Evolutionary conservation across 2,329 filamentous ascomycete species (phyloP).

Genomic region (Elsinoe fawcettii): DNA sequence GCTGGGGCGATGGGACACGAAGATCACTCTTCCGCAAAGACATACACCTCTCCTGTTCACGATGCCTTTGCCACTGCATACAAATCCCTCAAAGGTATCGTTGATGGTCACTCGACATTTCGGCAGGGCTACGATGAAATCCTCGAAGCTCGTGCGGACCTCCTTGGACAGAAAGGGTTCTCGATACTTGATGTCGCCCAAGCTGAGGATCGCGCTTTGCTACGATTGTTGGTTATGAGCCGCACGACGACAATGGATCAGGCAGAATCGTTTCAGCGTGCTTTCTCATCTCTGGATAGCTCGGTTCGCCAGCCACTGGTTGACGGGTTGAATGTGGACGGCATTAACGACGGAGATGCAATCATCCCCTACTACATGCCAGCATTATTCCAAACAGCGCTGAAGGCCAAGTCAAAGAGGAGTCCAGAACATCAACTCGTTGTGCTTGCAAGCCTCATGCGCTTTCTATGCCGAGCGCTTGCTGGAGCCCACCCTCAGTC

Average conservation of each 20-base stretch:
- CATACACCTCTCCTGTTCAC: neutral
- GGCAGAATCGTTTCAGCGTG: neutral
- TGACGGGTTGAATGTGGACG: neutral
- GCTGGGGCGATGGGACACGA: neutral
- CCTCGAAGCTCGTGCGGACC: neutral
- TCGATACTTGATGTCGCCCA: neutral
- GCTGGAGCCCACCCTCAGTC: neutral
- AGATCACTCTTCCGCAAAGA: neutral
- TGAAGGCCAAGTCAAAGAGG: neutral
- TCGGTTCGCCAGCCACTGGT: neutral
- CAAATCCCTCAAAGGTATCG: neutral
- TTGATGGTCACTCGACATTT: neutral
- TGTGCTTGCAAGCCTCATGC: neutral
- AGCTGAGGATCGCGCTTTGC: neutral
- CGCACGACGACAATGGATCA: neutral
- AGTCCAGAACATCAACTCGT: neutral
- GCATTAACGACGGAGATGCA: neutral
- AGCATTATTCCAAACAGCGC: neutral
- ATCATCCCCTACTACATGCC: slow-evolving; percentile 10
- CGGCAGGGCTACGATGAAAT: neutral
- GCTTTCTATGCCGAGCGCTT: neutral
- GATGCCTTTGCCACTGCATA: neutral
- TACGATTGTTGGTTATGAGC: neutral
- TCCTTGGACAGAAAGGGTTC: neutral
- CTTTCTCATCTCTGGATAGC: neutral